Base-by-base conservation (phyloP, 371 early-diverging fungal species). In the Batkoa obscura region DNA sequence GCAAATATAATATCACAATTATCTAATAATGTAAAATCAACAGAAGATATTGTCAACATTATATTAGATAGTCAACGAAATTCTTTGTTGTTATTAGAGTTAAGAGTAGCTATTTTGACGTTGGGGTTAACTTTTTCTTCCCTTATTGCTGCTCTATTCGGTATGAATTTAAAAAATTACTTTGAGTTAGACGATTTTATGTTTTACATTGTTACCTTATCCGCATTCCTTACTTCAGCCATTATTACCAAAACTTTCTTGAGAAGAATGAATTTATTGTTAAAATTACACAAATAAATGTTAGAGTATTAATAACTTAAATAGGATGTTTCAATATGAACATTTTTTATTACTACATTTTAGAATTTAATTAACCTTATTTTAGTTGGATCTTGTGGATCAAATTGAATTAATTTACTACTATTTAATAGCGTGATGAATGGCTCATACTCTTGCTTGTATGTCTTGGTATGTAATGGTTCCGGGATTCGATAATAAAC, bases 31-130 rank as follows among this genome's bases (percentile, higher is more conserved):
- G 77, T 88, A 72, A 71, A 78, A 38, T 78, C 86, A 2, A 92
- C 92, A 0, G 88, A 90, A 58, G 86, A 84, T 43, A 83, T 90
- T 61, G 81, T 83, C 10, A 85, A 83, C 61, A 80, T 90, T 43
- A 79, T 84, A 36, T 75, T 90, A 36, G 90, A 84, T 60, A 73
- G 82, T 39, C 85, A 83, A 43, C 79, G 93, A 39, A 92, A 92
- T 64, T 73, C 79, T 32, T 72, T 92, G 41, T 72, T 92, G 68
- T 72, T 86, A 61, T 80, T 82, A 60, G 90, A 92, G 60, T 77
- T 89, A 52, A 67, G 79, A 52, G 72, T 90, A 36, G 84, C 83
- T 5, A 82, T 90, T 37, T 71, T 80, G 23, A 89, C 88, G 2
- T 64, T 86, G 30, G 85, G 84, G 0, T 71, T 87, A 45, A 79